Evolutionary conservation across 2,329 filamentous ascomycete species (phyloP).

Genomic region (Monilinia laxa): DNA sequence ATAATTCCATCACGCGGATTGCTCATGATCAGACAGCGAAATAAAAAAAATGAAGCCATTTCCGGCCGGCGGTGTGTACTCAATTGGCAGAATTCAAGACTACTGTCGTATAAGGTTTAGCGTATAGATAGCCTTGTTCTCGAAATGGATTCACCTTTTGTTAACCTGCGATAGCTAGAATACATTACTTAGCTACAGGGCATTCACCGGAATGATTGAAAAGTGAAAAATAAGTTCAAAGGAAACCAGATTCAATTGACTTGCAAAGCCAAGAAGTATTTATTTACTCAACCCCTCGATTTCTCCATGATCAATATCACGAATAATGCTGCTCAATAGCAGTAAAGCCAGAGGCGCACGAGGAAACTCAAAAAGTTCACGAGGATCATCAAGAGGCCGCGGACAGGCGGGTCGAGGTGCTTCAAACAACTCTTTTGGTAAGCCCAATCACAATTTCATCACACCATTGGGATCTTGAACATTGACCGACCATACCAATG

Average conservation of each 20-base stretch:
- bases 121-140: slow-evolving; percentile 4
- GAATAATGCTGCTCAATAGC: slow-evolving; percentile 37
- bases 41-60: neutral
- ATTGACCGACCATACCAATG: slow-evolving; percentile 28
- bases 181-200: neutral
- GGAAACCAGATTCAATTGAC: neutral
- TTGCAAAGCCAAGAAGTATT: slow-evolving; percentile 18
- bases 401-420: slow-evolving; percentile 39
- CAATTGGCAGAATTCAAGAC: neutral
- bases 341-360: slow-evolving; percentile 36
- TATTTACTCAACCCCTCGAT: slow-evolving; percentile 30
- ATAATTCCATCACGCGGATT: too few species aligned
- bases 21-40: neutral
- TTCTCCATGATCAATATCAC: slow-evolving; percentile 37
- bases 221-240: neutral
- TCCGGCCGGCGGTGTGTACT: neutral
- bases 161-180: neutral
- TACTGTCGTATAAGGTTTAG: neutral
- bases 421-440: slow-evolving; percentile 38
- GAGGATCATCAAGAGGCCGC: slow-evolving; percentile 39
- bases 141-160: neutral
- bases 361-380: slow-evolving; percentile 35
- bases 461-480: slow-evolving; percentile 23
- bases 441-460: slow-evolving; percentile 29
- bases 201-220: neutral